These are phyloP conservation scores for Fusarium guadeloupense DNA, from an alignment of 2,329 filamentous ascomycete species.

Conservation along the genomic window DNA sequence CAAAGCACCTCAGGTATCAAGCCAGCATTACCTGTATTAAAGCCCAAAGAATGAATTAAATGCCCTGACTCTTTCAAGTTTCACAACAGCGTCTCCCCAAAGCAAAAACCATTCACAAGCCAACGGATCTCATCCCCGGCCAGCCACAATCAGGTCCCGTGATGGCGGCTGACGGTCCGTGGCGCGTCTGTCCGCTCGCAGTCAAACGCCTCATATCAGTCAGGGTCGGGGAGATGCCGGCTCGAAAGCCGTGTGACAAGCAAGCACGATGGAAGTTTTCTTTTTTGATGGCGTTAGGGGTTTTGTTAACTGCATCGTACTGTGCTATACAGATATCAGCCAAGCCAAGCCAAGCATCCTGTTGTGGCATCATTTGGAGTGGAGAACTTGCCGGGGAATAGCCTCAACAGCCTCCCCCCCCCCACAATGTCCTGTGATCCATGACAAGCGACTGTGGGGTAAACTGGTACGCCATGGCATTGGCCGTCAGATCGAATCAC, in stretches of 20 bases:
- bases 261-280: background rate
- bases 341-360: background rate
- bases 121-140: constrained; percentile 17
- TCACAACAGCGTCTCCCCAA: background rate
- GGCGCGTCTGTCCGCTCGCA: constrained; percentile 35
- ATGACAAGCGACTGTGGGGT: constrained; percentile 36
- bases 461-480: constrained; percentile 30
- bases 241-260: constrained; percentile 1
- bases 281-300: constrained; percentile 16
- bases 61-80: constrained; percentile 8
- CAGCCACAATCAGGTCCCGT: constrained; percentile 32
- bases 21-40: background rate
- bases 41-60: background rate
- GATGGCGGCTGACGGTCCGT: constrained; percentile 39
- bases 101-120: constrained; percentile 2
- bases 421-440: constrained; percentile 28
- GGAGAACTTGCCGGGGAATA: constrained; percentile 15
- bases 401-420: constrained; percentile 18
- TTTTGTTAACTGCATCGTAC: background rate
- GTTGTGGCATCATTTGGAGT: constrained; percentile 27
- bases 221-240: background rate
- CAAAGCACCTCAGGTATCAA: background rate
- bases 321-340: too few species aligned
- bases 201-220: constrained; percentile 12
- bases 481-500: constrained; percentile 18